Base-by-base conservation (phyloP, 1,284 basidiomycete species). In the Entoloma clypeatum region DNA sequence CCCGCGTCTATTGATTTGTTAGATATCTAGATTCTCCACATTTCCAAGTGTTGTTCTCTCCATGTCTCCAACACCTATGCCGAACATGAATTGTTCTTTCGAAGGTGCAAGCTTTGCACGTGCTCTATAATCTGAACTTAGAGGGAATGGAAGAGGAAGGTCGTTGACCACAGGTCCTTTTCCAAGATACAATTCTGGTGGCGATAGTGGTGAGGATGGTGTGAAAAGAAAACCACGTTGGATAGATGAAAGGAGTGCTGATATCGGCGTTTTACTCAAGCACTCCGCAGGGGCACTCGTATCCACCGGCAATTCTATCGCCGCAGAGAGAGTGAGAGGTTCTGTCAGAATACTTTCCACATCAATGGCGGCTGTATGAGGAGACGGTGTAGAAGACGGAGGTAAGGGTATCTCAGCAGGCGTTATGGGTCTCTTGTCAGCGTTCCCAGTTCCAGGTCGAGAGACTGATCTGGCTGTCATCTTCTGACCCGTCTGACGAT, bases 191-290 rank as follows among this genome's bases (percentile, higher is more conserved):
- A 68, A 65, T 37, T 72, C 65, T 11, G 75, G 71, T 14, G 78
- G 79, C 3, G 79, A 80, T 24, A 81, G 62, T 3, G 78, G 77
- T 2, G 73, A 71, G 18, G 66, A 65, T 13, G 80, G 80, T 5
- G 79, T 79, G 50, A 75, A 74, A 21, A 81, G 57, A 58, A 86
- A 87, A 10, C 81, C 83, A 17, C 68, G 72, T 51, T 86, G 72
- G 44, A 86, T 87, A 3, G 79, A 81, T 23, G 72, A 69, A 26
- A 87, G 66, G 26, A 86, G 68, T 5, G 74, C 67, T 2, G 84
- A 83, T 39, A 86, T 86, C 1, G 84, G 83, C 19, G 83, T 86
- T 49, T 73, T 49, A 13, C 5, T 23, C 21, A 7, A 14, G 26
- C 26, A n/a, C 26, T 28, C 14, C 26, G 26, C 26, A 28, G 3